Conservation (phyloP, 192 early-diverging fungal genomes). For the Coemansia sp. region DNA sequence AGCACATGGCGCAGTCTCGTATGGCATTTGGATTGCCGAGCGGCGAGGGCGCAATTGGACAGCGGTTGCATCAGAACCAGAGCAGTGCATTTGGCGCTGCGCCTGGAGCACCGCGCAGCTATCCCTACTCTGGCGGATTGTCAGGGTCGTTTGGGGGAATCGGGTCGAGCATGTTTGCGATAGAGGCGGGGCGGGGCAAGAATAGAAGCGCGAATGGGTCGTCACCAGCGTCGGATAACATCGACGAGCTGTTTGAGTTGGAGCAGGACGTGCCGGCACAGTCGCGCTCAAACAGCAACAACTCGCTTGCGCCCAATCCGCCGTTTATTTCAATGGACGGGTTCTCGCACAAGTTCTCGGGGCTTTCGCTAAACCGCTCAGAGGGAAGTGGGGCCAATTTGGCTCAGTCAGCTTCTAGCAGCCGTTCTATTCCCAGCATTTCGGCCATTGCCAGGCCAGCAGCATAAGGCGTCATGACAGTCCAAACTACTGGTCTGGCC, state of each 20-base stretch:
- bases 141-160: conserved; percentile 16
- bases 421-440: conserved; percentile 17
- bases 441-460: conserved; percentile 41
- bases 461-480: not conserved
- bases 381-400: conserved; percentile 1
- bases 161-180: conserved; percentile 15
- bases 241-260: conserved; percentile 50
- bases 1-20: conserved; percentile 6
- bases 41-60: conserved; percentile 38
- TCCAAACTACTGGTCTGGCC: not conserved
- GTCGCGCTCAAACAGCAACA: conserved; percentile 8
- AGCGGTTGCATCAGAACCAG: conserved; percentile 12
- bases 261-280: conserved; percentile 29
- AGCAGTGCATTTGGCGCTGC: not conserved
- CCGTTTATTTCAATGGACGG: conserved; percentile 43
- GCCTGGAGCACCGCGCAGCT: conserved; percentile 10
- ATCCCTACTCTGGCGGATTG: conserved; percentile 4
- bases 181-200: not conserved
- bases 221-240: conserved; percentile 39
- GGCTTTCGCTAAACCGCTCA: conserved; percentile 23
- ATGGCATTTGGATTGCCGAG: conserved; percentile 5
- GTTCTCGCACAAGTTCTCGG: conserved; percentile 37
- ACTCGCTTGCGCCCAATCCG: conserved; percentile 24
- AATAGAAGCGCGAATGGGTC: conserved; percentile 31
- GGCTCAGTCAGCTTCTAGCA: not conserved